These are phyloP conservation scores for Ophiocordyceps sinensis DNA, from an alignment of 2,329 filamentous ascomycete species.

Conservation along the genomic window DNA sequence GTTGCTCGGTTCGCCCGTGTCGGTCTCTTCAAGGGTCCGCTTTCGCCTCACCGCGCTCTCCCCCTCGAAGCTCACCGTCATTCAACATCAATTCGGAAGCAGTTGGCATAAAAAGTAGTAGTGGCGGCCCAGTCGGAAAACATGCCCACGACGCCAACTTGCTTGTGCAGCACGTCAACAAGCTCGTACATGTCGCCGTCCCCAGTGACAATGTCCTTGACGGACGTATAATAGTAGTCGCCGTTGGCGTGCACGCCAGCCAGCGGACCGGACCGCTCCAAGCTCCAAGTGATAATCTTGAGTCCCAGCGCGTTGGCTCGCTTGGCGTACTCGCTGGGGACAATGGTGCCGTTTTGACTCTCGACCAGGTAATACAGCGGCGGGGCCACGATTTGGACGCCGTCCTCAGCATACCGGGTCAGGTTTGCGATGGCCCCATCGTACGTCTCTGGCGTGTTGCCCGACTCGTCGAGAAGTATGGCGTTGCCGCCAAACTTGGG, in stretches of 20 bases:
- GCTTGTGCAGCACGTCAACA: conserved; percentile 46
- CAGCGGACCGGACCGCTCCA: conserved; percentile 51
- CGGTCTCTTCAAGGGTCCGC: no score
- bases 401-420: conserved; percentile 36
- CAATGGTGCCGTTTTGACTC: conserved; percentile 35
- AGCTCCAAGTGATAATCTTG: conserved; percentile 52
- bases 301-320: conserved; percentile 46
- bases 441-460: conserved; percentile 23
- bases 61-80: no score
- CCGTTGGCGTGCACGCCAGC: conserved; percentile 28
- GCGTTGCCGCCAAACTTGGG: conserved; percentile 47
- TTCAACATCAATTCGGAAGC: conserved; percentile 30
- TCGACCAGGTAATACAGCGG: conserved; percentile 48
- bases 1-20: no score
- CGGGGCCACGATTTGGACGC: conserved; percentile 49
- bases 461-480: conserved; percentile 47
- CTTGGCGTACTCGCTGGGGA: conserved; percentile 48
- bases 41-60: no score
- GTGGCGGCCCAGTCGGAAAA: conserved; percentile 60
- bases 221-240: conserved; percentile 41
- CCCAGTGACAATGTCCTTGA: conserved; percentile 38
- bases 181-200: conserved; percentile 55
- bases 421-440: conserved; percentile 41
- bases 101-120: conserved; percentile 58
- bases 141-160: conserved; percentile 46